Conservation (phyloP, 2,329 filamentous ascomycete genomes). For the Neofusicoccum kwambonambiense region DNA sequence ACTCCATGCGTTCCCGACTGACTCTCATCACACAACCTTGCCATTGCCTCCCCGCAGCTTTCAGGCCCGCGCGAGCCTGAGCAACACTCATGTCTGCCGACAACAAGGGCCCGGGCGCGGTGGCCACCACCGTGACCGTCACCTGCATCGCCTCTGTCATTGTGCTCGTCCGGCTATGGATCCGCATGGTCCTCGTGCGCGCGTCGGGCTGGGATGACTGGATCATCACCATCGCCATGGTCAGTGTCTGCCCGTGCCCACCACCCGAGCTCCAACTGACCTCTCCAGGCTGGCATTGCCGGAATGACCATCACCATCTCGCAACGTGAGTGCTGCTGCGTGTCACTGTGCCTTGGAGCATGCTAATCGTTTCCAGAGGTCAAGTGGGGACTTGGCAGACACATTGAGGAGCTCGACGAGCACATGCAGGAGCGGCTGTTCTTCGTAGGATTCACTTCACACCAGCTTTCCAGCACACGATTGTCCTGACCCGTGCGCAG, state of each 20-base stretch:
- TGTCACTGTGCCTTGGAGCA: background rate
- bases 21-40: background rate
- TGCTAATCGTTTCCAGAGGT: background rate
- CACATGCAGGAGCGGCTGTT: background rate
- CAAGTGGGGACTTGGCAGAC: background rate
- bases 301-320: background rate
- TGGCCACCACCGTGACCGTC: background rate
- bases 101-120: background rate
- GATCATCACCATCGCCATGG: background rate
- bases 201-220: constrained; percentile 5
- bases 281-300: background rate
- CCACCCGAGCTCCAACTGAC: background rate
- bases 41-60: background rate
- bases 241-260: background rate
- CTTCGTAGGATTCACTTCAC: background rate
- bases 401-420: background rate
- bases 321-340: background rate
- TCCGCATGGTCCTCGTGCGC: background rate
- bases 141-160: background rate
- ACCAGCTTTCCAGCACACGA: background rate
- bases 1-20: background rate
- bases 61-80: too few species aligned
- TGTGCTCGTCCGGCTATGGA: background rate
- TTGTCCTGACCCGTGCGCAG: background rate
- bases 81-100: background rate